Evolutionary conservation across 2,329 filamentous ascomycete genomes (phyloP), one percentile per base, ranked within the genome.

Genomic region (Trichoderma sp.): DNA sequence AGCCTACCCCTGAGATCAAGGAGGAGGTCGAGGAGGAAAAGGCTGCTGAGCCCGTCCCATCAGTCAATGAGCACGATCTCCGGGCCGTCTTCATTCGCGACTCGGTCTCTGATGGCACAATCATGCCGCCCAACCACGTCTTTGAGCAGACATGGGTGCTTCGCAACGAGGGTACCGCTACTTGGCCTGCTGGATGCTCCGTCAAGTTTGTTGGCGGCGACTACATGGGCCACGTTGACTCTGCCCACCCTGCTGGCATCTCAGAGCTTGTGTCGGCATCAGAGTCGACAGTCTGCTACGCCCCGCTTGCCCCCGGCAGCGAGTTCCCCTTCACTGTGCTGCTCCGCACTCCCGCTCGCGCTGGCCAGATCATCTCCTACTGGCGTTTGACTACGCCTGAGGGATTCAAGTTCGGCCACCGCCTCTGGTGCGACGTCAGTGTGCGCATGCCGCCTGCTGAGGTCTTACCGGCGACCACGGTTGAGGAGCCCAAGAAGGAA

Each of bases 71-170:
- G 65, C 77, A 81, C 33, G 83, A 86, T 14, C 83, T 89, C 0
- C 81, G 82, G 29, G 88, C 90, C 87, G 81, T 90, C 79, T 99
- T 96, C 82, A 87, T 97, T 77, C 89, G 90, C 71, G 97, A 99
- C 81, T 92, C 91, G 6, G 88, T 98, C 75, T 83, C 89, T 6
- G 97, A 99, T 83, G 95, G 95, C 75, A 94, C 93, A 62, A 86
- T 90, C 75, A 85, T 98, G 74, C 84, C 89, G 53, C 91, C 93
- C 5, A 93, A 93, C 81, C 88, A 91, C 72, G 89, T 92, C 38
- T 98, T 99, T 81, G 91, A 93, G 80, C 95, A 99, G 85, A 94
- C 94, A 2, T 99, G 97, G 97, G 93, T 93, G 71, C 89, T 99
- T 56, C 92, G 92, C 81, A 99, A 99, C 82, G 92, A 93, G 24